Evolutionary conservation across 1,284 basidiomycete species (phyloP), one percentile per base, ranked within the genome.

Genomic region (Agroathelia rolfsii): DNA sequence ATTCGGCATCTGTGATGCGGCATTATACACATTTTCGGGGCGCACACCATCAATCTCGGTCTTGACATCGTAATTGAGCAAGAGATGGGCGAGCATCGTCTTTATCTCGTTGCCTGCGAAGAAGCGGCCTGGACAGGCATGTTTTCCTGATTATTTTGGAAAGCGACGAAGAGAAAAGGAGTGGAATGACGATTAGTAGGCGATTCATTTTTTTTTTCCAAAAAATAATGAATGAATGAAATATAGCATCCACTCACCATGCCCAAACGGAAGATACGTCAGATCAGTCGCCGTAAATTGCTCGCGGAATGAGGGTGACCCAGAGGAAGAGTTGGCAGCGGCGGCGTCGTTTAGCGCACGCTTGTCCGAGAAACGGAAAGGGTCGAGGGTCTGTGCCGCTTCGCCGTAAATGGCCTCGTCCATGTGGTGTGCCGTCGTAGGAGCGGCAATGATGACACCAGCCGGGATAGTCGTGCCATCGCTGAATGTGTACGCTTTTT

Each of bases 101-200:
- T 70, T 70, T 22, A 70, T 45, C 43, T 61, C 59, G 35, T 53
- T 59, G 8, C 55, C 57, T 0, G 65, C 65, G 40, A 69, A 67
- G 50, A 64, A 66, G 3, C 64, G 52, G 2, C 63, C 65, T 4
- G 65, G 64, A 35, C 62, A 43, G 22, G 28, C 38, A 12, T 43
- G n/a, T n/a, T n/a, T n/a, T n/a, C n/a, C n/a, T n/a, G n/a, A n/a
- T n/a, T n/a, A n/a, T n/a, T n/a, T n/a, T n/a, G n/a, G n/a, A n/a
- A n/a, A n/a, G n/a, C n/a, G n/a, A n/a, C n/a, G n/a, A n/a, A n/a
- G n/a, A n/a, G n/a, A n/a, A n/a, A n/a, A n/a, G n/a, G n/a, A n/a
- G n/a, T n/a, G n/a, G n/a, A n/a, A n/a, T n/a, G n/a, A n/a, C n/a
- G n/a, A n/a, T n/a, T n/a, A n/a, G n/a, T n/a, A n/a, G n/a, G n/a